These are phyloP conservation scores for Diplotaxis tenuifolia DNA, from an alignment of 345 rosid genomes.

Conservation along the genomic window DNA sequence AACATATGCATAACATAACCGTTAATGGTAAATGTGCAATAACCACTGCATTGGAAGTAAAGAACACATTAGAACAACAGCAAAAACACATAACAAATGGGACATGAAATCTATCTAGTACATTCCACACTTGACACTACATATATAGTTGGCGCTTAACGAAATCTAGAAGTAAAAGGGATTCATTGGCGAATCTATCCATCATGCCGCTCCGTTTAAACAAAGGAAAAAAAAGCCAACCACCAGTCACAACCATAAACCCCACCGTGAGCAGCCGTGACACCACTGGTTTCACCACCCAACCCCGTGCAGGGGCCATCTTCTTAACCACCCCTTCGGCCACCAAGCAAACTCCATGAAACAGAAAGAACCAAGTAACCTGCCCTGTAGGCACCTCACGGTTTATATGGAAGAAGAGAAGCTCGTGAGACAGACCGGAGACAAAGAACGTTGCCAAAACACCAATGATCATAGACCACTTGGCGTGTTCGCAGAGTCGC, in stretches of 20 bases:
- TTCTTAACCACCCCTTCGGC: background rate
- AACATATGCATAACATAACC: too few relatives aligned
- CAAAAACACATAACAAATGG: too few relatives aligned
- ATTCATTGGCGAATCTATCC: constrained; percentile 20
- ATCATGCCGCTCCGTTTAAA: background rate
- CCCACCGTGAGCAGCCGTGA: background rate
- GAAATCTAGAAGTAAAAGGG: constrained; percentile 2
- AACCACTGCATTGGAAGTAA: too few relatives aligned
- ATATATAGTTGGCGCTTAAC: background rate
- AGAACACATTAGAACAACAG: too few relatives aligned
- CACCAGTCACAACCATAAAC: background rate
- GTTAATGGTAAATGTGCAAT: too few relatives aligned
- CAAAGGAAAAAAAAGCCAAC: background rate
- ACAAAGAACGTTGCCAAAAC: background rate
- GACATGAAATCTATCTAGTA: too few relatives aligned
- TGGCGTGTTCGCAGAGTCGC: background rate
- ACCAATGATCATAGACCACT: background rate
- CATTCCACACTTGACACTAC: too few relatives aligned
- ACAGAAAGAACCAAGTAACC: background rate
- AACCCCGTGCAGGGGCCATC: background rate
- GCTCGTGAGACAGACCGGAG: too few relatives aligned
- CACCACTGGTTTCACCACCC: background rate
- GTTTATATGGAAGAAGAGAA: background rate
- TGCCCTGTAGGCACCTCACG: background rate
- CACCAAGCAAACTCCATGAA: background rate